These are phyloP conservation scores for Mycena kentingensis DNA, from an alignment of 768 basidiomycete species.

Conservation along the genomic window DNA sequence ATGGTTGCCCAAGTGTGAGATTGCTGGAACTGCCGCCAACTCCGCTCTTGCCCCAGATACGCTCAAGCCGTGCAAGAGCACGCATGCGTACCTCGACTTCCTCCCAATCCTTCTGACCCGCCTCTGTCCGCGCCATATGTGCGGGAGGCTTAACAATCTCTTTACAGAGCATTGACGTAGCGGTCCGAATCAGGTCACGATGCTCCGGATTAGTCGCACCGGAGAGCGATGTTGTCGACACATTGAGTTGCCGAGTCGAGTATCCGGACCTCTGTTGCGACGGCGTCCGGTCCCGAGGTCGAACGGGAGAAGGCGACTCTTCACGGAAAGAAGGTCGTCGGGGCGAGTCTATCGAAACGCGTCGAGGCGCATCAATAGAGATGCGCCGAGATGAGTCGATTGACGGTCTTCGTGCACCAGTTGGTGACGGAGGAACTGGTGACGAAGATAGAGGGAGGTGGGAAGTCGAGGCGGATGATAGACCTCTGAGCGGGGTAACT, in stretches of 20 bases:
- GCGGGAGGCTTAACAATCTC: slow-evolving; percentile 65
- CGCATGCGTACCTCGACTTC: slow-evolving; percentile 72
- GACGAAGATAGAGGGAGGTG: slow-evolving; percentile 49
- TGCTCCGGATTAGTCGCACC: slow-evolving; percentile 55
- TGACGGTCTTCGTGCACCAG: slow-evolving; percentile 32
- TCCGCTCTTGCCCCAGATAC: slow-evolving; percentile 74
- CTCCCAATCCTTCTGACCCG: slow-evolving; percentile 63
- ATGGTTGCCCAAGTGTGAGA: slow-evolving; percentile 33
- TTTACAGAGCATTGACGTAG: slow-evolving; percentile 64
- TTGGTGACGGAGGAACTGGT: slow-evolving; percentile 22
- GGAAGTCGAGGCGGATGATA: slow-evolving; percentile 52
- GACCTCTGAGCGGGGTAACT: slow-evolving; percentile 44
- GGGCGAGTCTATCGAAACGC: slow-evolving; percentile 37
- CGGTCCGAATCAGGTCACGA: slow-evolving; percentile 68
- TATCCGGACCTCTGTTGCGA: slow-evolving; percentile 52
- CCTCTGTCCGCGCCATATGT: slow-evolving; percentile 51
- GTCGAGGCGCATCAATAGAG: slow-evolving; percentile 32
- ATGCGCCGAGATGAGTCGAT: slow-evolving; percentile 36
- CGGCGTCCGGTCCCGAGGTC: slow-evolving; percentile 48
- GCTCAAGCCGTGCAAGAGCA: slow-evolving; percentile 65
- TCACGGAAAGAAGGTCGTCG: slow-evolving; percentile 40
- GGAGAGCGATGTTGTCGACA: slow-evolving; percentile 59
- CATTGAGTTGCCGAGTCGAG: slow-evolving; percentile 53
- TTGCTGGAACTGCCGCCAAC: slow-evolving; percentile 46
- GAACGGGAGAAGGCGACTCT: slow-evolving; percentile 48